Base-by-base conservation (phyloP, 352 stramenopile genomes). In the Phytophthora melonis region DNA sequence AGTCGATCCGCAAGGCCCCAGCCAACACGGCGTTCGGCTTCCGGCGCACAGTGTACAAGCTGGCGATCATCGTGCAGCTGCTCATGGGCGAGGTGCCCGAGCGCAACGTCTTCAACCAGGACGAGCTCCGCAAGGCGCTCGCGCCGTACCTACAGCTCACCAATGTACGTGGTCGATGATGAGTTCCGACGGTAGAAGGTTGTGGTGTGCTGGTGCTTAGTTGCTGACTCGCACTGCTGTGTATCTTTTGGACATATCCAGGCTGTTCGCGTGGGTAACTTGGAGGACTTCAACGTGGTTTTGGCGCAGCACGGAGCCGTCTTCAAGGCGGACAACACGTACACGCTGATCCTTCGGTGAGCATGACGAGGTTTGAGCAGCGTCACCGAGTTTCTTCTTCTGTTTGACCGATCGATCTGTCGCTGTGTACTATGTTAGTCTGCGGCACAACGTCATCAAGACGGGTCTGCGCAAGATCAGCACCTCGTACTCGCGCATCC, bases 361-460 rank as follows among this genome's bases (percentile, higher is more conserved):
- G 79, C 43, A 47, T 18, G 13, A 57, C 25, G 3, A 36, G 34
- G 1, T 54, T 67, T 41, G 4, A 50, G 43, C 8, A 18, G n/a
- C 23, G 13, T 6, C n/a, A 54, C 19, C 1, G 6, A 25, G 2
- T 30, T 27, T 30, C n/a, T 41, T 14, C 13, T 39, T 41, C 3
- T 14, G 32, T 39, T 10, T 41, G 34, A 41, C 9, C 34, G 10
- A 54, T 10, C 34, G 9, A 30, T 68, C 41, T 65, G 39, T 18
- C 14, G 30, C 52, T 52, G 36, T 66, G 23, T 7, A 53, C 34
- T 36, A 66, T 41, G 34, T 5, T 63, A 95, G 88, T 23, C 84
- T 99, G 77, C 93, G 95, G 30, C 97, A 99, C 82, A 98, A 98
- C 73, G 98, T 99, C 21, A 98, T 99, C 75, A 99, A 99, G 90